phyloP scores from a whole-genome alignment of 2,329 filamentous ascomycete species.

The Sporothrix pseudoabietina region DNA sequence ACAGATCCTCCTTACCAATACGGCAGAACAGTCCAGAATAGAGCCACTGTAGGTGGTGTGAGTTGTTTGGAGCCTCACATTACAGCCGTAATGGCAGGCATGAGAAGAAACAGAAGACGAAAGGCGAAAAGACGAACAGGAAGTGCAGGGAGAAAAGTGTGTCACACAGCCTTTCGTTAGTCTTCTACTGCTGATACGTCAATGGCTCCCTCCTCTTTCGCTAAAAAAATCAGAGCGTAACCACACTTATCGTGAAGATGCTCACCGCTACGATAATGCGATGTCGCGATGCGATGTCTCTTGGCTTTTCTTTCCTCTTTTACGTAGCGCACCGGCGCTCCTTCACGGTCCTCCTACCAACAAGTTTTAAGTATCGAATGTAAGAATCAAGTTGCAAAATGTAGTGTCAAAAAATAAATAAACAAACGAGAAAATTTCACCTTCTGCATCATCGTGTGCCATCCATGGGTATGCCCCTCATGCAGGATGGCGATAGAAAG shows the following conservation, averaged over 20 bases:
- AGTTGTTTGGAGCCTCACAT: neutral
- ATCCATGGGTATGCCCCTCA: neutral
- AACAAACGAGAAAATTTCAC: constrained; percentile 3
- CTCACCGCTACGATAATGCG: constrained; percentile 16
- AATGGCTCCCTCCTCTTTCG: neutral
- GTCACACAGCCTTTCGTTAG: constrained; percentile 1
- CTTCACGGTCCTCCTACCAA: constrained; percentile 5
- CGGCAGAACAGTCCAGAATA: neutral
- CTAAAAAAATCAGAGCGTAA: neutral
- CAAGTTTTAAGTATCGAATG: neutral
- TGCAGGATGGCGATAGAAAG: neutral
- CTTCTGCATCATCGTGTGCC: neutral
- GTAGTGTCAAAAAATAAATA: constrained; percentile 8
- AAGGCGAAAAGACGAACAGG: neutral
- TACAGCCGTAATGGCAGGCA: neutral
- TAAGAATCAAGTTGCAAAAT: neutral
- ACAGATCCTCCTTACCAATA: neutral
- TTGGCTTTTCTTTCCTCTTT: neutral
- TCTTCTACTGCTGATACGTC: constrained; percentile 16
- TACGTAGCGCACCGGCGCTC: neutral
- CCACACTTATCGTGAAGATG: neutral
- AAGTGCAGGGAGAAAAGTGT: neutral
- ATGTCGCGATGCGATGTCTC: neutral
- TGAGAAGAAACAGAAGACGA: neutral
- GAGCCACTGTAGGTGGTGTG: neutral